Conservation (phyloP, 768 basidiomycete genomes). For the Termitomyces sp. region DNA sequence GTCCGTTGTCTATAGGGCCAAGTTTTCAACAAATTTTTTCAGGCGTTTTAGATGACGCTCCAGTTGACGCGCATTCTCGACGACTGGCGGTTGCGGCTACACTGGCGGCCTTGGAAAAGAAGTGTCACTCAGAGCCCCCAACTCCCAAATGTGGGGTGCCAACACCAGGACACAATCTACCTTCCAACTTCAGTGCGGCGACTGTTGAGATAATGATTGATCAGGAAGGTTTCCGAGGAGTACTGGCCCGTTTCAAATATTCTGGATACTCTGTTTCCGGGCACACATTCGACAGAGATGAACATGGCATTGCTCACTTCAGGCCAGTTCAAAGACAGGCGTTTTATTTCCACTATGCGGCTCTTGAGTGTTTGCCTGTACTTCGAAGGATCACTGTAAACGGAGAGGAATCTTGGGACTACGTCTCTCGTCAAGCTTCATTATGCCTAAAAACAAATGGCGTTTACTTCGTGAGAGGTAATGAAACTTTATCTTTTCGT, state of each 20-base stretch:
- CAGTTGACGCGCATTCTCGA: background rate
- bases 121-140: conserved; percentile 10
- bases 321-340: conserved; percentile 50
- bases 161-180: background rate
- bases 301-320: conserved; percentile 56
- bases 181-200: conserved; percentile 7
- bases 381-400: conserved; percentile 65
- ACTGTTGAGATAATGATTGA: conserved; percentile 68
- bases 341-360: conserved; percentile 69
- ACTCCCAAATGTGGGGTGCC: conserved; percentile 2
- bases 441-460: conserved; percentile 66
- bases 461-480: conserved; percentile 68
- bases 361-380: conserved; percentile 61
- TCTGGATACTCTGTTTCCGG: conserved; percentile 38
- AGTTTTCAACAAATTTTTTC: background rate
- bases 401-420: conserved; percentile 65
- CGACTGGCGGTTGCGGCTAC: conserved; percentile 8
- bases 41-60: background rate
- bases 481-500: conserved; percentile 38
- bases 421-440: conserved; percentile 69
- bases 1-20: background rate
- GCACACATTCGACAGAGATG: conserved; percentile 24
- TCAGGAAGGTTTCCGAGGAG: conserved; percentile 75
- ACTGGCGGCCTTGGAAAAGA: conserved; percentile 8
- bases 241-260: conserved; percentile 53